Conservation (phyloP, 352 stramenopile genomes). For the Elongisporangium anandrum region DNA sequence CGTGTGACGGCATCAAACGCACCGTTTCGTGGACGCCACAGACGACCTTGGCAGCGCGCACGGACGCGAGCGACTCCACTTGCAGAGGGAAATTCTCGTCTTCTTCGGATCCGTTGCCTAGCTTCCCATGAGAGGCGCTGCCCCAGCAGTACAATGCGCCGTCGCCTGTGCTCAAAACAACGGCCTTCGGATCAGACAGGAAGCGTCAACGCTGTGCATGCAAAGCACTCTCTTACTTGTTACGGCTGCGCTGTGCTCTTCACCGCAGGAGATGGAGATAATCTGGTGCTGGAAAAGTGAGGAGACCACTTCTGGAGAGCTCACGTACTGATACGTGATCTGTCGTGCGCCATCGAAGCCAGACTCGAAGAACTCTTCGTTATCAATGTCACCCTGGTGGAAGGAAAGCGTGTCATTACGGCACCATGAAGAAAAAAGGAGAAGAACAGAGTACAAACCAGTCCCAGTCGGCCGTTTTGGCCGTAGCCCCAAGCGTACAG, state of each 20-base stretch:
- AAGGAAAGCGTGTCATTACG: not conserved
- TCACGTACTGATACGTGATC: slow-evolving; percentile 62
- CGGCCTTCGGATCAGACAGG: not conserved
- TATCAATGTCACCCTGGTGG: slow-evolving; percentile 56
- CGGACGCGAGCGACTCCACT: slow-evolving; percentile 50
- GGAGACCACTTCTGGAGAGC: slow-evolving; percentile 36
- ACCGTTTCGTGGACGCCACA: slow-evolving; percentile 66
- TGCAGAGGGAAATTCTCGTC: slow-evolving; percentile 46
- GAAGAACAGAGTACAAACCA: slow-evolving; percentile 24
- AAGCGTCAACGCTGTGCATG: not conserved
- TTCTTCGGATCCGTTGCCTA: slow-evolving; percentile 54
- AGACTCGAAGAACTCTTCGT: slow-evolving; percentile 56
- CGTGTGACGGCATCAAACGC: slow-evolving; percentile 11
- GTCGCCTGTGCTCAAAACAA: slow-evolving; percentile 23
- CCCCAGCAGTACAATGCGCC: slow-evolving; percentile 71
- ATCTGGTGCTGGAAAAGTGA: slow-evolving; percentile 46
- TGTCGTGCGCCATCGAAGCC: slow-evolving; percentile 64
- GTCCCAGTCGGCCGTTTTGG: slow-evolving; percentile 55
- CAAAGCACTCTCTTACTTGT: slow-evolving; percentile 28
- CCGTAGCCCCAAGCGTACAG: slow-evolving; percentile 71
- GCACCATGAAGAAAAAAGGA: not conserved
- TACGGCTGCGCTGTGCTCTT: slow-evolving; percentile 62
- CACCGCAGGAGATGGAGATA: slow-evolving; percentile 46
- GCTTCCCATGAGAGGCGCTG: slow-evolving; percentile 53
- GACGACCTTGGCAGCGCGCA: slow-evolving; percentile 45